Base-by-base conservation (phyloP, 495 filamentous ascomycete species). In the Haplographium delicatum region DNA sequence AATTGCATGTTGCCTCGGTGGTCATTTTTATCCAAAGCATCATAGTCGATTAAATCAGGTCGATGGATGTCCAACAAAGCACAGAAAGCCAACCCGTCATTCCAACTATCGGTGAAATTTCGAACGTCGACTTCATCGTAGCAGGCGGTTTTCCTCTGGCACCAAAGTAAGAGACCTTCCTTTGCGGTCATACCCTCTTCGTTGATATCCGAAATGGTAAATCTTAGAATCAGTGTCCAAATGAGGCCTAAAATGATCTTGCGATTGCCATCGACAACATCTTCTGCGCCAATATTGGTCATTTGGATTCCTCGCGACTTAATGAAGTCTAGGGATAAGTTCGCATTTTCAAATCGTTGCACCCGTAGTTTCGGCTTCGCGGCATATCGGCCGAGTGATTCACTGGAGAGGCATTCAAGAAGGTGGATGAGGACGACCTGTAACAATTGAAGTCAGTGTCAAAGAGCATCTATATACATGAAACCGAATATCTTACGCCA, bases 161-260 rank as follows among this genome's bases (percentile, higher is more conserved):
- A 97, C 93, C 93, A 98, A 18, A 98, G 71, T 38, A 98, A 67
- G 57, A 98, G 69, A 43, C 93, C 93, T 66, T 96, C 93, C 70
- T 96, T 96, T 15, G 94, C 94, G 38, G 89, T 96, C 84, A 96
- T 85, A 49, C 94, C 94, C 74, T 96, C 94, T 65, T 88, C 85
- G 65, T 94, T 96, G 73, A 97, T 98, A 68, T 97, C 91, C 62
- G 85, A 96, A 67, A 98, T 97, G 44, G 93, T 98, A 65, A 98
- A 98, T 34, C 94, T 74, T 54, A 96, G 70, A 84, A 98, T 98
- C 25, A 98, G 73, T 16, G 90, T 96, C 93, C 93, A 98, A 61
- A 98, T 95, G 44, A 98, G 72, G 19, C 93, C 93, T 20, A 98
- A 72, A 53, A 98, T 96, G 54, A 98, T 95, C 76, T 98, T 98